Evolutionary conservation across 371 early-diverging fungal genomes (phyloP).

Genomic region (Mucor plumbeus): DNA sequence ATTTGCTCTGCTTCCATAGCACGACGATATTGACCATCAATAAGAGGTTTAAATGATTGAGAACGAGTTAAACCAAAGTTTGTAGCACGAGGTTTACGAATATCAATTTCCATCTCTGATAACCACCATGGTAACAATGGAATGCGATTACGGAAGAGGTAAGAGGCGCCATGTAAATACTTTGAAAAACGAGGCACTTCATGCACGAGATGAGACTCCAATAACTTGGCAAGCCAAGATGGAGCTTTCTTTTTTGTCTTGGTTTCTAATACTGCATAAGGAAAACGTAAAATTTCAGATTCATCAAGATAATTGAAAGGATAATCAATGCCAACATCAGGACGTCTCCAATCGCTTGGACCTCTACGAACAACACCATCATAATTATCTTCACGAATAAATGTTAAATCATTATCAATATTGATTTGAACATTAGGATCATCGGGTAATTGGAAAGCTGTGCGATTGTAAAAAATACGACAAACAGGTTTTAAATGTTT

Average conservation of each 20-base stretch:
- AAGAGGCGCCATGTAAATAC: slow-evolving; percentile 96
- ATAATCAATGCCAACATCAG: slow-evolving; percentile 85
- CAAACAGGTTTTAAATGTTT: slow-evolving; percentile 79
- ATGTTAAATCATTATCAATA: slow-evolving; percentile 97
- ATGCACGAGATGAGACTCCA: slow-evolving; percentile 91
- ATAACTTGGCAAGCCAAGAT: slow-evolving; percentile 90
- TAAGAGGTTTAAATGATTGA: slow-evolving; percentile 51
- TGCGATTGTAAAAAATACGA: slow-evolving; percentile 96
- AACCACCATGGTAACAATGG: slow-evolving; percentile 98
- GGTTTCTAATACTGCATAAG: slow-evolving; percentile 98
- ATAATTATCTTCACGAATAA: slow-evolving; percentile 94
- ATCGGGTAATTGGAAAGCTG: slow-evolving; percentile 97
- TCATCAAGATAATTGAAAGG: slow-evolving; percentile 86
- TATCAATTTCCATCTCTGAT: slow-evolving; percentile 93
- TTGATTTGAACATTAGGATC: slow-evolving; percentile 93
- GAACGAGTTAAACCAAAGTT: slow-evolving; percentile 59
- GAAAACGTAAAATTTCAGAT: slow-evolving; percentile 89
- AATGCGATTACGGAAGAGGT: slow-evolving; percentile 85
- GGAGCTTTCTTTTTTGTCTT: slow-evolving; percentile 95
- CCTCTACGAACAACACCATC: slow-evolving; percentile 65
- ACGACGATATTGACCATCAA: slow-evolving; percentile 50
- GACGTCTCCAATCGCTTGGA: slow-evolving; percentile 89
- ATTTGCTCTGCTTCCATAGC: slow-evolving; percentile 47
- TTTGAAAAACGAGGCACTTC: slow-evolving; percentile 98
- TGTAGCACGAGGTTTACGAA: slow-evolving; percentile 70